A percentile compares a stretch with the other conserved stretches of the same genome.
Conservation (phyloP, 2,329 filamentous ascomycete genomes). For the Calonectria ilicicola region DNA sequence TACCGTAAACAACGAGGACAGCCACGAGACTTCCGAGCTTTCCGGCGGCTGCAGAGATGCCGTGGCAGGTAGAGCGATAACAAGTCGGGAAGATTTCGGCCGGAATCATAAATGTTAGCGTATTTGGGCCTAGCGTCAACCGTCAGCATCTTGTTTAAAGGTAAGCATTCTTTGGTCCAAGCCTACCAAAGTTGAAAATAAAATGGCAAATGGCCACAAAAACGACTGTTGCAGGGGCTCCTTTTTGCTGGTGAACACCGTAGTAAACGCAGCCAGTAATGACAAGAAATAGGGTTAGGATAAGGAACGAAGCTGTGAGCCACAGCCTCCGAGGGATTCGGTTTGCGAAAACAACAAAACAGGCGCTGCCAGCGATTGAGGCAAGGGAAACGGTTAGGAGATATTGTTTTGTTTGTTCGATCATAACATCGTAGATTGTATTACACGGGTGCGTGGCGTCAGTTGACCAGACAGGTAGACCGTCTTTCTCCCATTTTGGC, state of each 20-base stretch:
- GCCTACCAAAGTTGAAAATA: constrained; percentile 65
- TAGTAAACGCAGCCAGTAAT: constrained; percentile 64
- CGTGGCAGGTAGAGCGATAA: constrained; percentile 72
- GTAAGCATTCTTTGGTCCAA: background rate
- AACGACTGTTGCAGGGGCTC: constrained; percentile 60
- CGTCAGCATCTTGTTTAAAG: constrained; percentile 19
- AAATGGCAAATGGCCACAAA: constrained; percentile 66
- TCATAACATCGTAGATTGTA: constrained; percentile 63
- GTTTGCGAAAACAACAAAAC: constrained; percentile 62
- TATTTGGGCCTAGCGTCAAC: constrained; percentile 63
- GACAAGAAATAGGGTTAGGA: constrained; percentile 60
- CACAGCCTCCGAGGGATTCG: constrained; percentile 60
- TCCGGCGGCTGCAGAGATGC: constrained; percentile 70
- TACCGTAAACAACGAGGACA: constrained; percentile 62
- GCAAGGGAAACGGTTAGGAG: constrained; percentile 63
- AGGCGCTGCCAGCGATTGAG: constrained; percentile 62
- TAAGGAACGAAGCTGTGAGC: constrained; percentile 62
- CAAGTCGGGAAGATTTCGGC: constrained; percentile 74
- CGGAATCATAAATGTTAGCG: constrained; percentile 73
- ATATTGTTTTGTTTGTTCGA: constrained; percentile 66
- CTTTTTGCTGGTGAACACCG: constrained; percentile 54
- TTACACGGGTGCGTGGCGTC: constrained; percentile 61
- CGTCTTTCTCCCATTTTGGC: constrained; percentile 53
- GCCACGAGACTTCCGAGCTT: constrained; percentile 69
- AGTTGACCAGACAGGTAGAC: constrained; percentile 62